Base-by-base conservation (phyloP, 2,329 filamentous ascomycete genomes). In the Chalaropsis ovoidea region DNA sequence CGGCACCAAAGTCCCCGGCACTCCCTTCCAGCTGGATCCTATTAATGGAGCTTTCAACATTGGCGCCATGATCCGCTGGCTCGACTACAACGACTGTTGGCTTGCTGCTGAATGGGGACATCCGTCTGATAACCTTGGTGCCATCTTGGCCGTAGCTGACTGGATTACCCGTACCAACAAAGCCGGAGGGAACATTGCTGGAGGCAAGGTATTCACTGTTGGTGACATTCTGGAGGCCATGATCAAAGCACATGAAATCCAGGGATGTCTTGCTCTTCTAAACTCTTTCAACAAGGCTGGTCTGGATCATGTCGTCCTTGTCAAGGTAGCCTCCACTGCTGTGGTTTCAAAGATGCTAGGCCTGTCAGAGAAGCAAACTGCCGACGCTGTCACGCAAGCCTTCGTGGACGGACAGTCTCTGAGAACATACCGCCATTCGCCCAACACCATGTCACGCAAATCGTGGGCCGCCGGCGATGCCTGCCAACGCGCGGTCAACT, bases 1-100 rank as follows among this genome's bases (percentile, higher is more conserved):
- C 74, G 94, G 94, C 70, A 87, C 90, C 72, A 90, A 86, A 74
- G 90, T 99, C 56, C 90, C 89, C 49, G 94, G 94, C 70, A 97
- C 94, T 41, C 85, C 88, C 70, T 97, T 93, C 80, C 87, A 95
- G 78, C 86, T 99, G 71, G 94, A 97, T 76, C 94, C 94, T 47
- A 86, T 97, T 75, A 93, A 93, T 72, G 94, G 88, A 69, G 94
- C 94, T 69, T 97, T 99, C 85, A 97, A 97, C 82, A 97, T 99
- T 72, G 94, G 94, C 72, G 89, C 94, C 73, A 95, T 96, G 87
- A 96, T 99, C 79, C 85, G 94, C 74, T 99, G 94, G 94, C 85
- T 99, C 73, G 94, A 99, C 80, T 99, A 97, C 84, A 99, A 99
- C 77, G 94, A 99, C 83, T 97, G 94, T 85, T 99, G 93, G 94